These are phyloP conservation scores for Talaromyces proteolyticus DNA, from an alignment of 495 filamentous ascomycete species.

Conservation along the genomic window DNA sequence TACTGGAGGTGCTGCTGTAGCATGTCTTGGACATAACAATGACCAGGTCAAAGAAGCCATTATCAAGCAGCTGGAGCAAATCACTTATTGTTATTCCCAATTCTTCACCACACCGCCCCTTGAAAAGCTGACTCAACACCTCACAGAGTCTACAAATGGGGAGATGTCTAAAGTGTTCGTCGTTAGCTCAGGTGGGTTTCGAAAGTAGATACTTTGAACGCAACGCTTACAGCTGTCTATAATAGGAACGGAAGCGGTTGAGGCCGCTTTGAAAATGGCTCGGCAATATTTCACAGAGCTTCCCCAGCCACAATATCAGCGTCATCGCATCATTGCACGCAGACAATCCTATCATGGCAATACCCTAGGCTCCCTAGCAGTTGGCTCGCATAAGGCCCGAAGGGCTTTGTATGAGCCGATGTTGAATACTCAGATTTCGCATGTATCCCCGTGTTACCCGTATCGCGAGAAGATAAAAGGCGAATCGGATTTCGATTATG, in stretches of 20 bases:
- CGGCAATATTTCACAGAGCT: conserved; percentile 30
- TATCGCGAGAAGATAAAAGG: conserved; percentile 43
- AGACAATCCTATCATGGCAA: conserved; percentile 66
- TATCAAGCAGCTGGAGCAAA: conserved; percentile 25
- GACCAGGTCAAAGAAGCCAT: conserved; percentile 19
- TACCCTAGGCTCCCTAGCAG: conserved; percentile 58
- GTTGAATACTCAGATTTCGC: conserved; percentile 48
- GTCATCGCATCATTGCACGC: conserved; percentile 53
- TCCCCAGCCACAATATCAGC: conserved; percentile 32
- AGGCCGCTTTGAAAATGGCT: conserved; percentile 51
- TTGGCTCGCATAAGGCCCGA: conserved; percentile 57
- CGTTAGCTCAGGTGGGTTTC: conserved; percentile 9
- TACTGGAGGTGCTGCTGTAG: conserved; percentile 26
- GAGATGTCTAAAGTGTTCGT: conserved; percentile 15
- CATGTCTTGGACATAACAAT: conserved; percentile 40
- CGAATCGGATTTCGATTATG: conserved; percentile 38
- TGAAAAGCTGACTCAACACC: conserved; percentile 30
- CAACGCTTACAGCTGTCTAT: conserved; percentile 14
- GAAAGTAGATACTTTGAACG: conserved; percentile 7
- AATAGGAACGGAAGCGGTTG: conserved; percentile 46
- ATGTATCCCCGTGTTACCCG: conserved; percentile 59
- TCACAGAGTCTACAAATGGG: conserved; percentile 39
- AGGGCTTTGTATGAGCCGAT: conserved; percentile 57
- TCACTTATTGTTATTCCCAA: conserved; percentile 34
- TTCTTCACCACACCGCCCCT: conserved; percentile 28